Evolutionary conservation across 2,329 filamentous ascomycete species (phyloP).

Genomic region (Colletotrichum sp.): DNA sequence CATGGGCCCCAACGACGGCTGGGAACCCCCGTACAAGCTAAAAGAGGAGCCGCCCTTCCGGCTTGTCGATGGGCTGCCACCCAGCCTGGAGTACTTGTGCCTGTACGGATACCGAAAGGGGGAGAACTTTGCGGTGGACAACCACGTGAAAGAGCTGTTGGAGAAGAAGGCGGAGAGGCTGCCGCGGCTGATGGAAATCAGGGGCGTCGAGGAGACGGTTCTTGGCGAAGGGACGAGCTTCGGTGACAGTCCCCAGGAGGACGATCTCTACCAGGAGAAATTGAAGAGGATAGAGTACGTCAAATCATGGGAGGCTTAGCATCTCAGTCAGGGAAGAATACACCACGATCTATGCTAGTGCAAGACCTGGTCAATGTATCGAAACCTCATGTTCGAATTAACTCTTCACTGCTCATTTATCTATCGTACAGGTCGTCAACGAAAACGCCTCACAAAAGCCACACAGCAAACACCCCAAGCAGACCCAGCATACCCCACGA

Average conservation of each 20-base stretch:
- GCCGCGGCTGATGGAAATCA: neutral
- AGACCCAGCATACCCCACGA: neutral
- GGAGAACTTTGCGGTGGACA: neutral
- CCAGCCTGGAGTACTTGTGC: constrained; percentile 14
- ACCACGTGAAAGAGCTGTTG: constrained; percentile 6
- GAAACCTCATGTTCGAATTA: too few species aligned
- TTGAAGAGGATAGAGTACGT: neutral
- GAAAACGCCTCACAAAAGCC: neutral
- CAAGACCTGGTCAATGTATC: too few species aligned
- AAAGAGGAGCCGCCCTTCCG: neutral
- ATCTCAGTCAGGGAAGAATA: neutral
- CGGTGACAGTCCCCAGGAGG: neutral
- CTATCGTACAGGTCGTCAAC: accelerated
- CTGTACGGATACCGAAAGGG: constrained; percentile 19
- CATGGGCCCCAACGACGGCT: neutral
- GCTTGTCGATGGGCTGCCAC: constrained; percentile 15
- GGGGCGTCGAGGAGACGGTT: neutral
- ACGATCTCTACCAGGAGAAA: neutral
- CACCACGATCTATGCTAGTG: too few species aligned
- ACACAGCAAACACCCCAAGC: neutral
- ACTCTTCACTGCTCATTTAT: too few species aligned
- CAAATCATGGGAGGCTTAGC: neutral
- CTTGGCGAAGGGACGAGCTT: neutral
- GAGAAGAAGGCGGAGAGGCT: constrained; percentile 7
- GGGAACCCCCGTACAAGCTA: neutral